Conservation (phyloP, 2,329 filamentous ascomycete genomes). For the Endoconidiophora polonica region DNA sequence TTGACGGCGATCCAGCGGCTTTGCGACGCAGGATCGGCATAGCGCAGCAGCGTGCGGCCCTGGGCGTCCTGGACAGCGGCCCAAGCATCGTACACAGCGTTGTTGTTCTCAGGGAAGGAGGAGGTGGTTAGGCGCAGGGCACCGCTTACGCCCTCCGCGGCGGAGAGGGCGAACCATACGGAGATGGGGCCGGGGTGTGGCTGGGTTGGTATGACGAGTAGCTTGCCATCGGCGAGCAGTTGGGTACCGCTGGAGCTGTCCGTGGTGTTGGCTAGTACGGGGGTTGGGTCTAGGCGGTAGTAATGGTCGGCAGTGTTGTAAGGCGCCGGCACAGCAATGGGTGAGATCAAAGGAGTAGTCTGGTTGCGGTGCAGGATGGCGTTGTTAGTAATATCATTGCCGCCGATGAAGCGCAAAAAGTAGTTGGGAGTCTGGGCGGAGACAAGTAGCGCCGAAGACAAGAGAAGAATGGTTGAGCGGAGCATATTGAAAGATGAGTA, state of each 20-base stretch:
- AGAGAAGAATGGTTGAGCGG: neutral
- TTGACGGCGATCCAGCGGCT: conserved; percentile 11
- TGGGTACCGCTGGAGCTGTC: neutral
- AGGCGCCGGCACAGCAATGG: conserved; percentile 8
- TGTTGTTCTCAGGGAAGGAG: conserved; percentile 3
- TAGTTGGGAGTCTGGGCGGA: conserved; percentile 10
- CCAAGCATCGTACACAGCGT: conserved; percentile 7
- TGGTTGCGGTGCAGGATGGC: conserved; percentile 10
- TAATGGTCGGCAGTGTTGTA: conserved; percentile 10
- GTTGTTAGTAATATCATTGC: conserved; percentile 9
- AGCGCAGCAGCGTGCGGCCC: conserved; percentile 5
- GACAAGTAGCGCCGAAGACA: neutral
- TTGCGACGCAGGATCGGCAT: neutral
- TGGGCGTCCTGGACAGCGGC: neutral
- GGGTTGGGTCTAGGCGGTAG: conserved; percentile 9
- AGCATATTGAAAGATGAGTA: conserved; percentile 3
- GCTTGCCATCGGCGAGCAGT: neutral
- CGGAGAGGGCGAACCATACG: conserved; percentile 4
- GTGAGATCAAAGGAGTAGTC: conserved; percentile 5
- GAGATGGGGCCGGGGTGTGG: conserved; percentile 8
- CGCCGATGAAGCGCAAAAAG: conserved; percentile 10
- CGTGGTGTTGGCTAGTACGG: conserved; percentile 1
- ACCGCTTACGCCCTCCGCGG: neutral
- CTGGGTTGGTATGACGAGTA: conserved; percentile 10
- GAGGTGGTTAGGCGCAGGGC: conserved; percentile 4